A percentile compares a stretch with the other conserved stretches of the same genome.
Conservation (phyloP, 2,329 filamentous ascomycete genomes). For the Neocatenulostroma microsporum region DNA sequence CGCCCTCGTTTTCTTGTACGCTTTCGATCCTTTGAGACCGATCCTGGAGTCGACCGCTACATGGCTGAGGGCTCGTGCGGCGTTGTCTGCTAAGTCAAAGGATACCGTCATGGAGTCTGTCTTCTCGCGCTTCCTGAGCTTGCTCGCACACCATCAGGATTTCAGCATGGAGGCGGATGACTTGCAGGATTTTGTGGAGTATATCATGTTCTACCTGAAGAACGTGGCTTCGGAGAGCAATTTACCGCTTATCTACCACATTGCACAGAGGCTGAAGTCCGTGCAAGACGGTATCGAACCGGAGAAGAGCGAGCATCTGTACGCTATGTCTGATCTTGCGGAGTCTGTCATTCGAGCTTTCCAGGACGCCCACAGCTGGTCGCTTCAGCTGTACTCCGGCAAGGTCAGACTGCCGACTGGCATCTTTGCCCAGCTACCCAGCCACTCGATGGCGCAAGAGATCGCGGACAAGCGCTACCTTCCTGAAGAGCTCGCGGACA, state of each 20-base stretch:
- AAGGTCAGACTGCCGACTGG: slow-evolving; percentile 75
- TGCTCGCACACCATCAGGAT: slow-evolving; percentile 91
- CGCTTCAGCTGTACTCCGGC: slow-evolving; percentile 71
- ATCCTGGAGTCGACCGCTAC: slow-evolving; percentile 71
- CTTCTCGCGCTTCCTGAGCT: slow-evolving; percentile 73
- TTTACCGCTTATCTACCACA: slow-evolving; percentile 78
- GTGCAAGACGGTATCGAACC: slow-evolving; percentile 70
- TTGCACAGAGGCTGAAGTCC: slow-evolving; percentile 88
- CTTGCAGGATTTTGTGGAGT: slow-evolving; percentile 73
- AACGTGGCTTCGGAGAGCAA: slow-evolving; percentile 80
- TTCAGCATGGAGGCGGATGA: slow-evolving; percentile 61
- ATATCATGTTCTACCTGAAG: slow-evolving; percentile 81
- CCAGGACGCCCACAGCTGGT: slow-evolving; percentile 79
- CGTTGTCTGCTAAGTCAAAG: slow-evolving; percentile 50
- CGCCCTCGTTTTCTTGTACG: slow-evolving; percentile 79
- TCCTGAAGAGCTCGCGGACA: slow-evolving; percentile 64
- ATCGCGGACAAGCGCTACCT: slow-evolving; percentile 82
- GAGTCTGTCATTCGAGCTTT: slow-evolving; percentile 75
- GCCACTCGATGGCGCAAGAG: slow-evolving; percentile 69
- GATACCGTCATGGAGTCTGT: slow-evolving; percentile 66
- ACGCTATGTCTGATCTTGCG: slow-evolving; percentile 79
- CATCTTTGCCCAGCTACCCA: slow-evolving; percentile 67
- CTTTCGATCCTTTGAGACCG: slow-evolving; percentile 73
- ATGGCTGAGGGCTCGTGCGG: slow-evolving; percentile 78
- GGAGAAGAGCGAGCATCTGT: slow-evolving; percentile 63